These are phyloP conservation scores for Colletotrichum destructivum DNA, from an alignment of 2,329 filamentous ascomycete species.

Conservation along the genomic window DNA sequence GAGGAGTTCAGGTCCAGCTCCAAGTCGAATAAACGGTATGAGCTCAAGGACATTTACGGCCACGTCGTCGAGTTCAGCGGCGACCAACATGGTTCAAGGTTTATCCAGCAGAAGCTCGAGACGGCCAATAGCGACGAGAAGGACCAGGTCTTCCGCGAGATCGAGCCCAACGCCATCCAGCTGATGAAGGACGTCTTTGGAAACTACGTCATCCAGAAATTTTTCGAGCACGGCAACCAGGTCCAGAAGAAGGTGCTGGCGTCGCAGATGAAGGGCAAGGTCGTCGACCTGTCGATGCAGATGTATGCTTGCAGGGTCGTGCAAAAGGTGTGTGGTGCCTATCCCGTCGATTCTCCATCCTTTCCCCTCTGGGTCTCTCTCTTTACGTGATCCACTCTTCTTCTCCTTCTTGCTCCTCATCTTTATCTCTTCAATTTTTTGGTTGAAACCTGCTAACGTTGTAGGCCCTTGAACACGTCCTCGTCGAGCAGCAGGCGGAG, in stretches of 20 bases:
- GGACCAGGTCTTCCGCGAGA: conserved; percentile 89
- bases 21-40: conserved; percentile 81
- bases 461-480: conserved; percentile 88
- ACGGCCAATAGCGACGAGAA: conserved; percentile 97
- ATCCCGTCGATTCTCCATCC: neutral
- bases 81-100: conserved; percentile 94
- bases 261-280: conserved; percentile 88
- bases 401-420: too few species aligned
- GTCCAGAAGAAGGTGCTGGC: conserved; percentile 91
- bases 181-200: conserved; percentile 98
- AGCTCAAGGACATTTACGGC: conserved; percentile 89
- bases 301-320: conserved; percentile 97
- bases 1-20: conserved; percentile 84
- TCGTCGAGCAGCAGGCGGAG: conserved; percentile 90
- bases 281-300: conserved; percentile 84
- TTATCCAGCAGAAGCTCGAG: conserved; percentile 94
- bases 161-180: conserved; percentile 86
- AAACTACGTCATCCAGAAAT: conserved; percentile 98
- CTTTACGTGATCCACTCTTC: too few species aligned
- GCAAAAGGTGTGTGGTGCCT: conserved; percentile 78
- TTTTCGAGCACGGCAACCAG: conserved; percentile 96
- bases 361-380: neutral
- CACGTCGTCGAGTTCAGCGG: conserved; percentile 95
- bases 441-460: conserved; percentile 15
- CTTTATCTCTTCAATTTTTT: too few species aligned